Evolutionary conservation across 2,329 filamentous ascomycete species (phyloP), one percentile per base, ranked within the genome.

Genomic region (Aspergillus sp.): DNA sequence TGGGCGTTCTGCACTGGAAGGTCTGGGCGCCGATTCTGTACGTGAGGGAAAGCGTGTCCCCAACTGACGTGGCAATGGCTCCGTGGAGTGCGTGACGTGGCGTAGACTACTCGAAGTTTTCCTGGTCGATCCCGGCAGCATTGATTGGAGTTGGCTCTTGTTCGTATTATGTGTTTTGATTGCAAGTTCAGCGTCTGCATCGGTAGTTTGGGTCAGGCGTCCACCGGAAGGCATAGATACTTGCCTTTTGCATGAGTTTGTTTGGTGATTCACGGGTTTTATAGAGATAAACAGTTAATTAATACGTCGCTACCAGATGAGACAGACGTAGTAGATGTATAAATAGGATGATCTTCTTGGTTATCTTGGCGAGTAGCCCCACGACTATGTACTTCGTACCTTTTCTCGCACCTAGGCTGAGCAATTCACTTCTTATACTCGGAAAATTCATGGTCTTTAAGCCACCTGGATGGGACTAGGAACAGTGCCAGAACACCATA

Each of bases 1-100:
- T 96, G 42, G 85, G 89, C 13, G 80, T 94, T 5, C 75, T 97
- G 20, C 91, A 96, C 71, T 96, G 92, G 91, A 82, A 89, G 45
- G 87, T 96, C 3, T 97, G 92, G 90, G 82, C 83, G 1, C 82
- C 83, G 2, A 76, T 95, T 49, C 84, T 88, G 11, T 96, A 96
- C 49, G 60, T 69, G 20, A 59, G 65, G 19, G 68, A 71, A 46
- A 60, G 60, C 49, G 54, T 61, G 43, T 54, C 54, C 43, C 50
- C 54, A 16, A 53, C 49, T 50, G 60, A 59, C 47, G 55, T 56
- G 55, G 59, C 50, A 30, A 56, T 43, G 10, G 20, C 19, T 30
- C 22, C 33, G 14, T 19, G 26, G 17, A 26, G 32, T 48, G 20
- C 17, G 45, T 55, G 52, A 57, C 47, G 46, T 54, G 47, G 50